phyloP scores from a whole-genome alignment of 2,329 filamentous ascomycete species.

The Gliomastix tumulicola region DNA sequence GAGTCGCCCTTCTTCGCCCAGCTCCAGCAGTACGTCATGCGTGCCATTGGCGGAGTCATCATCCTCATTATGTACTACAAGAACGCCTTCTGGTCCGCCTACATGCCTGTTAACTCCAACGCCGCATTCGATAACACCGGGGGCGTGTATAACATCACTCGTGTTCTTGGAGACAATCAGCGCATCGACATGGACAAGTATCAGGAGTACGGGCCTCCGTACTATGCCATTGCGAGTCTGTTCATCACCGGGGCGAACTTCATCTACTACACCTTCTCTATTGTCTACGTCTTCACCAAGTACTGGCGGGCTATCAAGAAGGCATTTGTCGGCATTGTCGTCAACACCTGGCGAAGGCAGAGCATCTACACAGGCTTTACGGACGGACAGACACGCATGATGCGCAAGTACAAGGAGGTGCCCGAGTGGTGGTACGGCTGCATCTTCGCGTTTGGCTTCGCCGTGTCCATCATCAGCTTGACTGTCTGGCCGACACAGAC shows the following conservation, averaged over 20 bases:
- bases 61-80: constrained; percentile 34
- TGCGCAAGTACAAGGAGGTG: constrained; percentile 35
- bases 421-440: constrained; percentile 38
- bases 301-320: constrained; percentile 23
- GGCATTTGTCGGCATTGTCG: constrained; percentile 20
- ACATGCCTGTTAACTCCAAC: constrained; percentile 40
- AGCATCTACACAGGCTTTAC: constrained; percentile 33
- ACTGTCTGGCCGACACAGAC: constrained; percentile 8
- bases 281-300: constrained; percentile 26
- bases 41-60: constrained; percentile 25
- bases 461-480: constrained; percentile 14
- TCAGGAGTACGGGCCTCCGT: constrained; percentile 23
- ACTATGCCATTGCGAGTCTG: constrained; percentile 20
- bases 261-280: constrained; percentile 21
- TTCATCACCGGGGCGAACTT: constrained; percentile 21
- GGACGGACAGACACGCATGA: constrained; percentile 33
- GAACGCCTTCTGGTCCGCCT: constrained; percentile 35
- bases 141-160: constrained; percentile 27
- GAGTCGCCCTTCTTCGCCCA: constrained; percentile 30
- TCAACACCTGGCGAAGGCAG: constrained; percentile 10
- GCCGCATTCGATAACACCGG: constrained; percentile 37
- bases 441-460: constrained; percentile 7
- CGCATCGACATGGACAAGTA: constrained; percentile 25
- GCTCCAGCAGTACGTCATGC: constrained; percentile 23
- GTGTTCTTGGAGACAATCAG: constrained; percentile 31